Conservation (phyloP, 1,139 yeast genomes). For the Arxiozyma heterogenica region DNA sequence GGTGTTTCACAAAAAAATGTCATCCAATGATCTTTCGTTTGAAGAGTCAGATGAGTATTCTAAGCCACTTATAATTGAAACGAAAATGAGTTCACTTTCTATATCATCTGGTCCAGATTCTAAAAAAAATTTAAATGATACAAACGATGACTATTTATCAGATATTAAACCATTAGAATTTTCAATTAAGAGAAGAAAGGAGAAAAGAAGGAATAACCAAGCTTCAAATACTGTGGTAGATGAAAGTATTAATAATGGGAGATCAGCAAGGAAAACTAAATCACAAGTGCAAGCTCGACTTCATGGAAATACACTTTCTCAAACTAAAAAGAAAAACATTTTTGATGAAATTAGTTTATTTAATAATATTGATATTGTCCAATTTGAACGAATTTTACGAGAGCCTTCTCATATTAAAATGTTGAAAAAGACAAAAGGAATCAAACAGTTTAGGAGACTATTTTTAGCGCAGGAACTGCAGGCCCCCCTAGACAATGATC, state of each 20-base stretch:
- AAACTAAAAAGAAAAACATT: background rate
- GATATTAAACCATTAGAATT: constrained; percentile 9
- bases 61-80: background rate
- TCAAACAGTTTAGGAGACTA: constrained; percentile 44
- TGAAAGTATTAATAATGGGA: background rate
- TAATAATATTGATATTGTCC: constrained; percentile 26
- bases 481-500: constrained; percentile 18
- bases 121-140: background rate
- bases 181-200: constrained; percentile 1
- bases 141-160: constrained; percentile 10
- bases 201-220: background rate
- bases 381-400: constrained; percentile 34
- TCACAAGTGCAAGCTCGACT: constrained; percentile 1
- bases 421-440: constrained; percentile 39
- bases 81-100: background rate
- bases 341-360: constrained; percentile 5
- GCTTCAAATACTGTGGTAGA: background rate
- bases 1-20: background rate
- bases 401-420: constrained; percentile 49
- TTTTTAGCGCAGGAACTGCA: constrained; percentile 74
- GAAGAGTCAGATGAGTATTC: background rate
- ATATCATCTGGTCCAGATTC: background rate
- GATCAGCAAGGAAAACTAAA: background rate
- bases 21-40: background rate
- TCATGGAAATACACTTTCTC: background rate